A percentile compares a stretch with the other conserved stretches of the same genome.
These are phyloP conservation scores for Dipodascus geniculatus DNA, from an alignment of 805 yeast genomes.

Conservation along the genomic window DNA sequence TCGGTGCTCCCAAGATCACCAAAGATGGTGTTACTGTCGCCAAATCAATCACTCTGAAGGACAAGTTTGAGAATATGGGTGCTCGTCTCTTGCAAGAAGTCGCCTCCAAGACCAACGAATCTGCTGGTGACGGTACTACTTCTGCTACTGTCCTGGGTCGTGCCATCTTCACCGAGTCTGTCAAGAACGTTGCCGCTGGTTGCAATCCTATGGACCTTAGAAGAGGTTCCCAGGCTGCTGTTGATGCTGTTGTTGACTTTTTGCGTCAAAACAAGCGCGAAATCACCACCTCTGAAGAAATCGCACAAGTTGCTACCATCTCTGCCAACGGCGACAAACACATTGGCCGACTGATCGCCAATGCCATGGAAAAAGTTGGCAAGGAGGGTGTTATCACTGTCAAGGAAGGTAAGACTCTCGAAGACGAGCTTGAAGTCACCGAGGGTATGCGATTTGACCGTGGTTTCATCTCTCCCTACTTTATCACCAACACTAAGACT, in stretches of 20 bases:
- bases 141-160: conserved; percentile 95
- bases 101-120: conserved; percentile 92
- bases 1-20: conserved; percentile 95
- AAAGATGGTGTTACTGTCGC: conserved; percentile 99
- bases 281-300: conserved; percentile 86
- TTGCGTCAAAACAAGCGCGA: conserved; percentile 80
- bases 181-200: conserved; percentile 96
- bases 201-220: conserved; percentile 98
- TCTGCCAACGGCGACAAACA: conserved; percentile 94
- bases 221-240: conserved; percentile 96
- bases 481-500: conserved; percentile 80
- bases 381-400: conserved; percentile 98
- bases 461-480: conserved; percentile 94
- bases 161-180: conserved; percentile 88
- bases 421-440: conserved; percentile 91
- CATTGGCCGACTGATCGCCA: conserved; percentile 82
- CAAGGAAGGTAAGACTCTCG: conserved; percentile 93
- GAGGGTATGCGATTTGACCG: conserved; percentile 99
- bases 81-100: conserved; percentile 93
- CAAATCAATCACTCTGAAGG: conserved; percentile 64
- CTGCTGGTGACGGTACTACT: conserved; percentile 98
- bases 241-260: conserved; percentile 79
- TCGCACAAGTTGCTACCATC: conserved; percentile 96
- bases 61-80: conserved; percentile 93
- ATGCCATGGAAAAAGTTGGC: conserved; percentile 98